Evolutionary conservation across 2,329 filamentous ascomycete species (phyloP).

Genomic region (Trichoderma sp.): DNA sequence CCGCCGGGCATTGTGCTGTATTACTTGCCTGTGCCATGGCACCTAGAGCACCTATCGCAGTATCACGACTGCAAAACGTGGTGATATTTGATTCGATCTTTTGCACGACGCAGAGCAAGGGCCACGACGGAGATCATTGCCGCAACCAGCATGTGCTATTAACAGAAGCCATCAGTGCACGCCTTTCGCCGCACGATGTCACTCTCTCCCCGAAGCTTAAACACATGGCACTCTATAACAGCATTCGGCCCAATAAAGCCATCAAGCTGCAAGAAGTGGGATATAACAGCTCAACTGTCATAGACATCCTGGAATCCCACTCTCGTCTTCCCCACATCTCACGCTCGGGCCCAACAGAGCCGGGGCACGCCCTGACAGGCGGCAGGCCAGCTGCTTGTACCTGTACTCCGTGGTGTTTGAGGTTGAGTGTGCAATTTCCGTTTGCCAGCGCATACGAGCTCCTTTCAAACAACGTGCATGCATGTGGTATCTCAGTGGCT

Average conservation of each 20-base stretch:
- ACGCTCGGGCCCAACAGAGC: background rate
- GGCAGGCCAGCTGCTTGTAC: background rate
- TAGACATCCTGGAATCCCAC: background rate
- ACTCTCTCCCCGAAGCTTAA: background rate
- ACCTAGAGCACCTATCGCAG: background rate
- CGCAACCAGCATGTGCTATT: background rate
- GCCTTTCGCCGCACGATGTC: background rate
- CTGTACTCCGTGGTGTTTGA: slow-evolving; percentile 8
- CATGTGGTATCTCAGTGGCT: background rate
- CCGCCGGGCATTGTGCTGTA: background rate
- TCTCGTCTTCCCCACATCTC: slow-evolving; percentile 4
- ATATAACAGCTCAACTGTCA: background rate
- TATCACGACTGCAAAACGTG: background rate
- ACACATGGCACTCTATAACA: background rate
- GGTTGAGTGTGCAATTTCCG: slow-evolving; percentile 13
- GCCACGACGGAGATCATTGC: background rate
- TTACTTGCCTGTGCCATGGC: background rate
- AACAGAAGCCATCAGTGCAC: background rate
- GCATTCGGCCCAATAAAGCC: background rate
- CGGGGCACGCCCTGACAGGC: background rate
- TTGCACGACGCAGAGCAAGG: background rate
- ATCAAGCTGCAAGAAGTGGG: background rate
- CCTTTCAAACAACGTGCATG: background rate
- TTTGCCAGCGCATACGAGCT: slow-evolving; percentile 6
- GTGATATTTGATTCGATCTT: background rate